Evolutionary conservation across 2,329 filamentous ascomycete species (phyloP), one percentile per base, ranked within the genome.

Genomic region (Monilinia polystroma): DNA sequence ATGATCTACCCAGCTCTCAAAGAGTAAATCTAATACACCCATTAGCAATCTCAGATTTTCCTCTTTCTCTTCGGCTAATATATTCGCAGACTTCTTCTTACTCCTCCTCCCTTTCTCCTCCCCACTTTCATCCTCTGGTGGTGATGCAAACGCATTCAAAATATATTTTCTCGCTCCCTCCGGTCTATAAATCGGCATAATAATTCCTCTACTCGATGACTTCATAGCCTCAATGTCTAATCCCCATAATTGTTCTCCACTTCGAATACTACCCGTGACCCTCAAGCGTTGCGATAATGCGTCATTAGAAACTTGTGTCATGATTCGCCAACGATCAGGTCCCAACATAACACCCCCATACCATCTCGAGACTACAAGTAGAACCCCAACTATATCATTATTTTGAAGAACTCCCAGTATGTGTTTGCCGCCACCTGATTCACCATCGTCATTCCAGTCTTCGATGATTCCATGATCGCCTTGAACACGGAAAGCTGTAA

Each of bases 121-220:
- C 10, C 67, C 72, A 1, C 66, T 59, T 67, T 67, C 67, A 57
- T 76, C 67, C 4, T 68, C 51, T 20, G 72, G 72, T 1, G 76
- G 70, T 29, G 81, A 77, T 0, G 79, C 79, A 76, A 93, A 92
- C 66, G 83, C 85, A 71, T 80, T 84, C 23, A 86, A 75, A 43
- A 87, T 79, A 72, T 87, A 88, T 59, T 80, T 79, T 63, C 82
- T 80, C 14, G 92, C 91, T 6, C 84, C 84, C 73, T 94, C 88
- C 0, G 93, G 88, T 23, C 86, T 86, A 73, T 93, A 88, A 32
- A 94, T 90, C 1, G 90, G 88, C 78, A 95, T 85, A 1, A 85
- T 84, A 5, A 81, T 75, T 0, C 77, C 78, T 47, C 75, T 73
- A 53, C 58, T 70, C 18, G 69, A 68, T 18, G 67, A 60, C 3